These are phyloP conservation scores for Stephanocyclus meneghinianus DNA, from an alignment of 352 stramenopile species.

Conservation along the genomic window DNA sequence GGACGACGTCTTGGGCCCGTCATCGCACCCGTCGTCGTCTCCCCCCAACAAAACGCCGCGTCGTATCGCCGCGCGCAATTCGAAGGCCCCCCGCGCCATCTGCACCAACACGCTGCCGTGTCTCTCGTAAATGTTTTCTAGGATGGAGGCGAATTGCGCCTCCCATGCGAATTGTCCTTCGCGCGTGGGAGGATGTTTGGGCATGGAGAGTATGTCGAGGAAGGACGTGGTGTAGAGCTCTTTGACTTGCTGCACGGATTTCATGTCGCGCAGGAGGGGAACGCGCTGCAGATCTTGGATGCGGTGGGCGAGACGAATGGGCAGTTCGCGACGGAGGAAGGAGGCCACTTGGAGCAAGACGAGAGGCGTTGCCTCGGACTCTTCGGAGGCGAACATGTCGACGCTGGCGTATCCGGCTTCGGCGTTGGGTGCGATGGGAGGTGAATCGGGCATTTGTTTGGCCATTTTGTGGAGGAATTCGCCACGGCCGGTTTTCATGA, in stretches of 20 bases:
- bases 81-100: constrained; percentile 98
- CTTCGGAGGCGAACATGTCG: constrained; percentile 3
- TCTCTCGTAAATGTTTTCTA: constrained; percentile 95
- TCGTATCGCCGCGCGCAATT: constrained; percentile 88
- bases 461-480: constrained; percentile 71
- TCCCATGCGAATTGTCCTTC: constrained; percentile 83
- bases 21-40: constrained; percentile 25
- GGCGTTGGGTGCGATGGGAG: neutral
- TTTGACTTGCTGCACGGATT: constrained; percentile 91
- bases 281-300: constrained; percentile 78
- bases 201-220: constrained; percentile 86
- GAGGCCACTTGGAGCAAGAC: constrained; percentile 86
- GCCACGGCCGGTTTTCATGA: constrained; percentile 80
- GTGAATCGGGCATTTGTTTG: constrained; percentile 25
- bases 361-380: constrained; percentile 65
- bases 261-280: constrained; percentile 85
- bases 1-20: constrained; percentile 17
- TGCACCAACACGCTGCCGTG: constrained; percentile 98
- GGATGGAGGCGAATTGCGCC: constrained; percentile 89
- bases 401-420: constrained; percentile 16
- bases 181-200: constrained; percentile 72
- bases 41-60: constrained; percentile 18
- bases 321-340: constrained; percentile 97
- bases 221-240: constrained; percentile 97
- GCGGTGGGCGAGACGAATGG: constrained; percentile 90